Conservation (phyloP, 1,139 yeast species). For the Saccharomyces hybrid region DNA sequence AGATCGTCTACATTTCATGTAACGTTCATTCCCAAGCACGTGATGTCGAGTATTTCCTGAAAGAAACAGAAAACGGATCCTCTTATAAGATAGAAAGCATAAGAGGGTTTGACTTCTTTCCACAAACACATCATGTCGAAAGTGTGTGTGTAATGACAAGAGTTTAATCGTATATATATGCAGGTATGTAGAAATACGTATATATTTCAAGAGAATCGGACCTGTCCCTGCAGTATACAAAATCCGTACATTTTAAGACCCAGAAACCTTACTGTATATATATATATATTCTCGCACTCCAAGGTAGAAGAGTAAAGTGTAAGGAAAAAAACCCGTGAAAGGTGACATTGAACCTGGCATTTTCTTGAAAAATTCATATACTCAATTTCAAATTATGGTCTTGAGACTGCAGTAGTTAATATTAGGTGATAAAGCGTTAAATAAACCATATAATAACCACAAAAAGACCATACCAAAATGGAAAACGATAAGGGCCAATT, state of each 20-base stretch:
- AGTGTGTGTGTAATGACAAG: slow-evolving; percentile 74
- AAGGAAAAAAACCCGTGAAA: not conserved
- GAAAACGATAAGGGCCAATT: slow-evolving; percentile 99
- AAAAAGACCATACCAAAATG: slow-evolving; percentile 48
- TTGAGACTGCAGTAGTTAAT: not conserved
- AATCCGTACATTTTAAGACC: not conserved
- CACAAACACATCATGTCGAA: slow-evolving; percentile 97
- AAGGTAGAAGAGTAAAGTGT: no score
- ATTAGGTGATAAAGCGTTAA: not conserved
- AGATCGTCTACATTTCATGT: slow-evolving; percentile 87
- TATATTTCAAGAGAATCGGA: not conserved
- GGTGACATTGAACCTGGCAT: not conserved
- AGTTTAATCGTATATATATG: slow-evolving; percentile 10
- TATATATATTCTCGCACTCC: no score
- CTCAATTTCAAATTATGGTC: not conserved
- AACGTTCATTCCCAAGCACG: slow-evolving; percentile 97
- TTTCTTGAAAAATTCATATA: not conserved
- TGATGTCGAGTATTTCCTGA: slow-evolving; percentile 77
- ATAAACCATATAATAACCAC: not conserved
- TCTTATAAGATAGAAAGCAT: slow-evolving; percentile 68
- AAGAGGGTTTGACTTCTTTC: slow-evolving; percentile 94
- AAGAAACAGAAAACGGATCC: slow-evolving; percentile 53
- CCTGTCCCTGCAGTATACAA: not conserved
- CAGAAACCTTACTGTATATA: no score
- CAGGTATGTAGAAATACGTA: not conserved